These are phyloP conservation scores for Agastache rugosa DNA, from an alignment of 257 asterid species.

Conservation along the genomic window DNA sequence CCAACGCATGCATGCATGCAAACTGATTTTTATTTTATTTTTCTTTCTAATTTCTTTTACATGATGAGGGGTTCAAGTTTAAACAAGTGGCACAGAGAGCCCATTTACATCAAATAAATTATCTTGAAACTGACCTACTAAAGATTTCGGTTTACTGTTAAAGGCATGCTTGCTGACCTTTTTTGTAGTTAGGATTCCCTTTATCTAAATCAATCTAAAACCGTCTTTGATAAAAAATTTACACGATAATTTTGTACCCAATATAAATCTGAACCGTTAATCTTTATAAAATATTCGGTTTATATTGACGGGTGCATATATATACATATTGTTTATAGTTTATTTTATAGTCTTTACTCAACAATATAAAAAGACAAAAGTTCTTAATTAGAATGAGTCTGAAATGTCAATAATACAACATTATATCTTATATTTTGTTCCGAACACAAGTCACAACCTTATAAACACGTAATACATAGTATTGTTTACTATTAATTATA, in stretches of 20 bases:
- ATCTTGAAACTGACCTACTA: constrained; percentile 28
- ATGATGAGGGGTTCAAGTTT: constrained; percentile 7
- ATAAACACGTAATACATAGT: no score
- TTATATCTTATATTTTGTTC: no score
- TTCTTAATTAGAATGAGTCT: background rate
- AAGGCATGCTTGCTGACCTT: constrained; percentile 43
- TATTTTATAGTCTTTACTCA: no score
- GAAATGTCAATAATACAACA: background rate
- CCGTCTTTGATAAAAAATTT: background rate
- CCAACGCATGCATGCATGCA: constrained; percentile 41
- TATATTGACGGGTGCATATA: no score
- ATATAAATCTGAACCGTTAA: no score
- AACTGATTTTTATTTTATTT: background rate
- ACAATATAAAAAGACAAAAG: background rate
- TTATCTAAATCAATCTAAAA: background rate
- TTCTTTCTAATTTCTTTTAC: background rate
- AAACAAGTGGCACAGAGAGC: constrained; percentile 39
- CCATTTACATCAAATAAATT: constrained; percentile 32
- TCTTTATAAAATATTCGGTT: no score
- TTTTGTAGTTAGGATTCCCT: background rate
- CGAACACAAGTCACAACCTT: no score
- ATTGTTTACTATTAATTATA: no score
- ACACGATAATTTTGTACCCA: no score
- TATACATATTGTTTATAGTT: no score
- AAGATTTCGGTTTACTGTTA: constrained; percentile 36